Evolutionary conservation across 2,329 filamentous ascomycete genomes (phyloP).

Genomic region (Fusarium longipes): DNA sequence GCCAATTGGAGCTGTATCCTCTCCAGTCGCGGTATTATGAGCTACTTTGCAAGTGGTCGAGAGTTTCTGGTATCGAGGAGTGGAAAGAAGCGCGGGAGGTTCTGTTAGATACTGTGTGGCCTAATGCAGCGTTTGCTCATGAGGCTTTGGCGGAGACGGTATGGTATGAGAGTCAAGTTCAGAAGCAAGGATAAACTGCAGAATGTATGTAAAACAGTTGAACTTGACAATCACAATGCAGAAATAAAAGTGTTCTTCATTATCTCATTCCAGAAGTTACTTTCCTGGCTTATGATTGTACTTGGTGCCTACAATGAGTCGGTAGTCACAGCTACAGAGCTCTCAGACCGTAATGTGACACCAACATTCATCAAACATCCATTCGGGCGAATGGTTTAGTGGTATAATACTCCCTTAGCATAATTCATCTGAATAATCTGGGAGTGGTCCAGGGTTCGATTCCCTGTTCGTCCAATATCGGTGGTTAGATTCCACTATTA

Average conservation of each 20-base stretch:
- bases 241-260: too few relatives aligned
- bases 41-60: not conserved
- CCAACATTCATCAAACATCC: not conserved
- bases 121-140: not conserved
- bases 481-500: slow-evolving; percentile 13
- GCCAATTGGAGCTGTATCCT: not conserved
- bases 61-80: not conserved
- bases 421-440: slow-evolving; percentile 5
- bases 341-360: not conserved
- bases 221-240: too few relatives aligned
- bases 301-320: too few relatives aligned
- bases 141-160: not conserved
- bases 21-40: not conserved
- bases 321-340: too few relatives aligned
- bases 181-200: too few relatives aligned
- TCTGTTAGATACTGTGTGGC: not conserved
- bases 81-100: not conserved
- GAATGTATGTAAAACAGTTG: not conserved
- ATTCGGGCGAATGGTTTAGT: slow-evolving; percentile 31
- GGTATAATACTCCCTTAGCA: slow-evolving; percentile 36
- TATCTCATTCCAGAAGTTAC: too few relatives aligned
- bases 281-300: too few relatives aligned
- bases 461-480: slow-evolving; percentile 24
- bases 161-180: not conserved
- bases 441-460: slow-evolving; percentile 35